Conservation (phyloP, 176 grass and related monocot species). For the Carex kokanica region DNA sequence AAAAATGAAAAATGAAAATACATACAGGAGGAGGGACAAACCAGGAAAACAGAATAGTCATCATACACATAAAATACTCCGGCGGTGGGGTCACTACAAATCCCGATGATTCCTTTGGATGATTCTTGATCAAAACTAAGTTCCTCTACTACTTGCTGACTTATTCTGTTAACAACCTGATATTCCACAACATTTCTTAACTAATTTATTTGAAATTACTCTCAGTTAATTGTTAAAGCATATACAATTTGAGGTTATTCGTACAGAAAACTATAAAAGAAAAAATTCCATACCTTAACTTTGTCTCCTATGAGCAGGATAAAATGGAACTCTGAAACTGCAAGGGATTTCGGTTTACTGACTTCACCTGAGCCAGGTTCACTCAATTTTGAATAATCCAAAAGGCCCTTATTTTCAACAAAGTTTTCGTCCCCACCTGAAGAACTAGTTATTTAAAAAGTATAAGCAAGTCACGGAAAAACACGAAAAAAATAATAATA, state of each 20-base stretch:
- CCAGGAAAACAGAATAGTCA: slow-evolving; percentile 97
- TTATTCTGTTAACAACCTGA: slow-evolving; percentile 97
- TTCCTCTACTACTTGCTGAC: slow-evolving; percentile 79
- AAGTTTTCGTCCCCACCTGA: slow-evolving; percentile 87
- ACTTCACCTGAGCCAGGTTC: slow-evolving; percentile 31
- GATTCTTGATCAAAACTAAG: slow-evolving; percentile 73
- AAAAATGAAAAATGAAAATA: slow-evolving; percentile 19
- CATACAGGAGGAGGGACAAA: slow-evolving; percentile 26
- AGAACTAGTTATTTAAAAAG: slow-evolving; percentile 47
- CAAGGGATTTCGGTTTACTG: slow-evolving; percentile 74
- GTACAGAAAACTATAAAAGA: background rate
- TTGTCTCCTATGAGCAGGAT: slow-evolving; percentile 74
- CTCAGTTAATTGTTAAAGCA: background rate
- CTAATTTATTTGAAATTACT: background rate
- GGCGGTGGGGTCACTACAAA: slow-evolving; percentile 88
- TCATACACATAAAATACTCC: slow-evolving; percentile 90
- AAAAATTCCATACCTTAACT: slow-evolving; percentile 62
- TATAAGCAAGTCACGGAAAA: background rate
- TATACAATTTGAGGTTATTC: background rate
- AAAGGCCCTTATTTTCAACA: slow-evolving; percentile 96
- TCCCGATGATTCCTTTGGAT: slow-evolving; percentile 81
- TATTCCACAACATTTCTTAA: background rate
- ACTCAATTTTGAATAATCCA: slow-evolving; percentile 83
- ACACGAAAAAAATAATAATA: background rate
- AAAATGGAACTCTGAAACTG: slow-evolving; percentile 92